Conservation (phyloP, 768 basidiomycete genomes). For the Trametes villosa region DNA sequence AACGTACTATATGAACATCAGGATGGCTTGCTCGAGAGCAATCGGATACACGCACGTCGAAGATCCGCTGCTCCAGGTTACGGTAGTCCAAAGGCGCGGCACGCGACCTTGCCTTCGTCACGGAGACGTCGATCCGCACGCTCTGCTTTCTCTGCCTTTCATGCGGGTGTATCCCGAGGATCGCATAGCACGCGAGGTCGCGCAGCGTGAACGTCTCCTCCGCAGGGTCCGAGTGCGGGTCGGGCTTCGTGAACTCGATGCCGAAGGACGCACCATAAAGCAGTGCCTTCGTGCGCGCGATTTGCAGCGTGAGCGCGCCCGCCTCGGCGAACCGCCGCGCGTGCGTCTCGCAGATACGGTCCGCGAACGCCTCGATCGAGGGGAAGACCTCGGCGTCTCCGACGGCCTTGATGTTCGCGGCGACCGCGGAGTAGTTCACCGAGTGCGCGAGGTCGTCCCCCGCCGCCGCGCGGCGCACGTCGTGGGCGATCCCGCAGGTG, state of each 20-base stretch:
- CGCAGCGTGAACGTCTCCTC: constrained; percentile 33
- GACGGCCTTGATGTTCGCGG: constrained; percentile 34
- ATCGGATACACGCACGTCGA: constrained; percentile 40
- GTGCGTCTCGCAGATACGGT: constrained; percentile 44
- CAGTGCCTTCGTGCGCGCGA: constrained; percentile 54
- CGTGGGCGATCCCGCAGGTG: constrained; percentile 53
- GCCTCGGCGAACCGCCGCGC: constrained; percentile 41
- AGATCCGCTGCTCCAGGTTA: constrained; percentile 40
- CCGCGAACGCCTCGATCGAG: constrained; percentile 52
- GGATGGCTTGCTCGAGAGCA: not conserved
- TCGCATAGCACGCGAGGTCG: constrained; percentile 52
- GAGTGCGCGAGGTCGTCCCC: constrained; percentile 60
- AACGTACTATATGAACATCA: constrained; percentile 46
- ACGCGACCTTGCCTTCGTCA: constrained; percentile 29
- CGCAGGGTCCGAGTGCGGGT: constrained; percentile 9
- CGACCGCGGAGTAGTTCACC: constrained; percentile 64
- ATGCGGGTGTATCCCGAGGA: constrained; percentile 70
- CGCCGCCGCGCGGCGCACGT: constrained; percentile 52
- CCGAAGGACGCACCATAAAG: constrained; percentile 53
- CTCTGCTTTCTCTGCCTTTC: constrained; percentile 70
- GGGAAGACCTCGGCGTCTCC: constrained; percentile 37
- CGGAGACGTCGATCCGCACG: constrained; percentile 54
- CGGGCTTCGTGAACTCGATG: constrained; percentile 41
- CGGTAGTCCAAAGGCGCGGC: constrained; percentile 44
- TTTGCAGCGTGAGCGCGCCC: constrained; percentile 44